Percentiles rank a stretch among this genome's conserved stretches.
Evolutionary conservation across 1,284 basidiomycete species (phyloP).

Genomic region (Cerrena zonata): DNA sequence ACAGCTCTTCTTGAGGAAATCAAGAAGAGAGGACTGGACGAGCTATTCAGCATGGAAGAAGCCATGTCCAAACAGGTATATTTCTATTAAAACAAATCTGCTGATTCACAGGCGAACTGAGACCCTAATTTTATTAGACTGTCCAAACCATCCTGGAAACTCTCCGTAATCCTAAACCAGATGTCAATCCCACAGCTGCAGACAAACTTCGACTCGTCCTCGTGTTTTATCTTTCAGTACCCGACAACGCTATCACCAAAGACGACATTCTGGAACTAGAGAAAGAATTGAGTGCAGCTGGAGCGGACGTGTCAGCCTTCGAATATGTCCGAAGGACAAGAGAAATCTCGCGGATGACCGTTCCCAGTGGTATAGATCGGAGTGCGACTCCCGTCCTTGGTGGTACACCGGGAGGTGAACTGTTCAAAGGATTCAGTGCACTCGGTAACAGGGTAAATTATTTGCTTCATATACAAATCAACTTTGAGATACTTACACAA

Average conservation of each 20-base stretch:
- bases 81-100: no score
- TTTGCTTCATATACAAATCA: constrained; percentile 12
- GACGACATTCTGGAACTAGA: constrained; percentile 87
- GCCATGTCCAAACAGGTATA: constrained; percentile 75
- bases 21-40: constrained; percentile 91
- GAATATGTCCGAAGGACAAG: constrained; percentile 90
- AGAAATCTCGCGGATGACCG: constrained; percentile 84
- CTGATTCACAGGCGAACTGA: no score
- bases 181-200: constrained; percentile 61
- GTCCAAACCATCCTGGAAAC: constrained; percentile 79
- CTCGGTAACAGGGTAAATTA: constrained; percentile 83
- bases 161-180: constrained; percentile 62
- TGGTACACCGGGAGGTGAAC: constrained; percentile 65
- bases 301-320: constrained; percentile 79
- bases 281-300: constrained; percentile 75
- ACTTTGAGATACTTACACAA: background rate
- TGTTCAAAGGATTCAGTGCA: constrained; percentile 89
- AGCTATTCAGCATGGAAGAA: constrained; percentile 95
- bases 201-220: constrained; percentile 94
- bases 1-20: constrained; percentile 93
- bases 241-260: constrained; percentile 64
- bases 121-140: constrained; percentile 46
- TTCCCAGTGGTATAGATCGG: constrained; percentile 44
- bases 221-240: constrained; percentile 86
- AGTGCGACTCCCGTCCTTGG: constrained; percentile 74